phyloP scores from a whole-genome alignment of 768 basidiomycete genomes.

The Rhizopogon salebrosus region DNA sequence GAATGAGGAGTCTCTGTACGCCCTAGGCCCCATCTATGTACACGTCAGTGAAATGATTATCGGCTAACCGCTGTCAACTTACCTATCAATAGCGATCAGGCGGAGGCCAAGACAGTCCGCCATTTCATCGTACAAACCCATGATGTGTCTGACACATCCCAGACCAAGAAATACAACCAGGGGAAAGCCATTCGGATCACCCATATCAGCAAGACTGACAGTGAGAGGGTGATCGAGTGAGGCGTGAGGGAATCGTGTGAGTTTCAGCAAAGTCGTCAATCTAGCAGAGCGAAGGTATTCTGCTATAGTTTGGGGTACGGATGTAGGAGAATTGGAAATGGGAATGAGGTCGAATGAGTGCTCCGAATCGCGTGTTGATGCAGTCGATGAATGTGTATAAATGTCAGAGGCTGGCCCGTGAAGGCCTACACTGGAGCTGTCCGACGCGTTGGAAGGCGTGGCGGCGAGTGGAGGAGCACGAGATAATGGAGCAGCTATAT shows the following conservation, averaged over 20 bases:
- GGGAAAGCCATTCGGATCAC: conserved; percentile 78
- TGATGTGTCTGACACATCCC: conserved; percentile 90
- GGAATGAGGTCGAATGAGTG: conserved; percentile 22
- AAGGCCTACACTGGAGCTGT: conserved; percentile 41
- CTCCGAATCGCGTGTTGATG: conserved; percentile 17
- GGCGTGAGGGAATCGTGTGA: conserved; percentile 77
- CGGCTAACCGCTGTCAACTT: conserved; percentile 15
- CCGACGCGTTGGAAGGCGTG: conserved; percentile 47
- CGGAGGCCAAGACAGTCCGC: conserved; percentile 81
- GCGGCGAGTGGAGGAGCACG: conserved; percentile 25
- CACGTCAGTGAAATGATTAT: background rate
- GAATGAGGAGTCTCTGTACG: conserved; percentile 67
- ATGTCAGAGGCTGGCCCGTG: conserved; percentile 40
- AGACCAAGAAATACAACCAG: conserved; percentile 90
- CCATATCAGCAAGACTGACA: conserved; percentile 92
- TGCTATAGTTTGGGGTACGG: conserved; percentile 69
- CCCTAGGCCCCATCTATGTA: conserved; percentile 82
- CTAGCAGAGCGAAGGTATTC: conserved; percentile 84
- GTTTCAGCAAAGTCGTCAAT: conserved; percentile 74
- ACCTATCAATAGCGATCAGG: conserved; percentile 93
- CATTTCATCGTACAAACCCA: conserved; percentile 96
- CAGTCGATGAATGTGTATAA: conserved; percentile 43
- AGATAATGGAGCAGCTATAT: conserved; percentile 30
- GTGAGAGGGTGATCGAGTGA: conserved; percentile 68
- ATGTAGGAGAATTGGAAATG: conserved; percentile 42